Conservation (phyloP, 2,329 filamentous ascomycete species). For the Colletotrichum karsti region DNA sequence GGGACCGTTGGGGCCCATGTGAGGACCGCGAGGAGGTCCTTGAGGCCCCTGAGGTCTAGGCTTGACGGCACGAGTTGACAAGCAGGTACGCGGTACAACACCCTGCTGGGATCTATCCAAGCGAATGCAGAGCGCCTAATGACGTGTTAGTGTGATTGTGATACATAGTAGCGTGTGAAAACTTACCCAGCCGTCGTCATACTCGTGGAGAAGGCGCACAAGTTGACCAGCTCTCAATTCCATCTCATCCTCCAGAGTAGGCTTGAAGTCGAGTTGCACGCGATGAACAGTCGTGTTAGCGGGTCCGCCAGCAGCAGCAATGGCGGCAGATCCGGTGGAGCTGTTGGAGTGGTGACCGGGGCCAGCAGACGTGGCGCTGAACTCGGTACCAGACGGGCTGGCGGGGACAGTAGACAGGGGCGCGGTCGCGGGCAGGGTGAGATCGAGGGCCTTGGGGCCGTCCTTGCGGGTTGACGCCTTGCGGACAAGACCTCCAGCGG, state of each 20-base stretch:
- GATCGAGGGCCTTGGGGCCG: constrained; percentile 59
- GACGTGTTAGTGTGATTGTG: constrained; percentile 38
- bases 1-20: constrained; percentile 54
- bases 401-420: constrained; percentile 51
- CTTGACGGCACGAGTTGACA: constrained; percentile 92
- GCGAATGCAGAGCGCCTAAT: constrained; percentile 85
- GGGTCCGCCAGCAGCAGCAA: constrained; percentile 70
- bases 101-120: constrained; percentile 92
- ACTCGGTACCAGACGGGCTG: constrained; percentile 71
- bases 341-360: constrained; percentile 54
- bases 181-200: constrained; percentile 97
- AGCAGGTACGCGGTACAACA: constrained; percentile 91
- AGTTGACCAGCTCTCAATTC: constrained; percentile 83
- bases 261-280: constrained; percentile 92
- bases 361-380: constrained; percentile 64
- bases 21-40: constrained; percentile 62
- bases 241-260: constrained; percentile 92
- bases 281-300: constrained; percentile 78
- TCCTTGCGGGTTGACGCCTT: constrained; percentile 66
- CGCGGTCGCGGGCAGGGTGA: constrained; percentile 53
- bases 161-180: neutral
- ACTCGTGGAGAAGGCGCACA: constrained; percentile 91
- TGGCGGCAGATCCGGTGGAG: constrained; percentile 64
- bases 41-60: constrained; percentile 69
- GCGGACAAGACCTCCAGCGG: constrained; percentile 51